Conservation (phyloP, 2,329 filamentous ascomycete genomes). For the Colletotrichum sp. region DNA sequence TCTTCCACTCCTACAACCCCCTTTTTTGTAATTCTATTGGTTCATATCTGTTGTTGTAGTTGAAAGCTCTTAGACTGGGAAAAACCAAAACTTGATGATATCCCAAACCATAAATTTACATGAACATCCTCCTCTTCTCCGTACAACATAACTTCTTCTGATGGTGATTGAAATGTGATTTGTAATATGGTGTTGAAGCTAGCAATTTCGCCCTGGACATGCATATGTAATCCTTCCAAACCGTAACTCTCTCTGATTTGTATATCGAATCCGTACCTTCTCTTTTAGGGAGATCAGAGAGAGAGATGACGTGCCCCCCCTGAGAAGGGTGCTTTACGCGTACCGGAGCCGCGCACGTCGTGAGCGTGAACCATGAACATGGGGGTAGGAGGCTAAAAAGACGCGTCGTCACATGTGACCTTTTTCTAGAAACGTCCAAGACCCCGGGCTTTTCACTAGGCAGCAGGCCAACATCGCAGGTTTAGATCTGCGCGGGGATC, state of each 20-base stretch:
- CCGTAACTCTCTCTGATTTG: background rate
- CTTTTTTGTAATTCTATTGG: slow-evolving; percentile 9
- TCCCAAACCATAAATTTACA: background rate
- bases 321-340: slow-evolving; percentile 10
- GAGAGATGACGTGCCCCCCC: slow-evolving; percentile 5
- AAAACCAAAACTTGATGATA: background rate
- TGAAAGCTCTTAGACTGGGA: background rate
- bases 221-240: background rate
- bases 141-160: background rate
- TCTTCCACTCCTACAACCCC: background rate
- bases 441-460: background rate
- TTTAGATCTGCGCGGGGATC: background rate
- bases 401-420: slow-evolving; percentile 15
- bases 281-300: background rate
- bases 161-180: background rate
- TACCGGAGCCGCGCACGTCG: background rate
- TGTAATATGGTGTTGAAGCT: background rate
- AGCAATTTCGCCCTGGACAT: background rate
- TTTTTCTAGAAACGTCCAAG: background rate
- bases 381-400: background rate
- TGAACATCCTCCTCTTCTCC: background rate
- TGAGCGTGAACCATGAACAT: background rate
- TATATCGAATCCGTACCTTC: background rate
- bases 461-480: background rate
- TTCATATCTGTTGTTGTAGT: background rate